phyloP scores from a whole-genome alignment of 2,329 filamentous ascomycete genomes.

The Helminthosporium solani region DNA sequence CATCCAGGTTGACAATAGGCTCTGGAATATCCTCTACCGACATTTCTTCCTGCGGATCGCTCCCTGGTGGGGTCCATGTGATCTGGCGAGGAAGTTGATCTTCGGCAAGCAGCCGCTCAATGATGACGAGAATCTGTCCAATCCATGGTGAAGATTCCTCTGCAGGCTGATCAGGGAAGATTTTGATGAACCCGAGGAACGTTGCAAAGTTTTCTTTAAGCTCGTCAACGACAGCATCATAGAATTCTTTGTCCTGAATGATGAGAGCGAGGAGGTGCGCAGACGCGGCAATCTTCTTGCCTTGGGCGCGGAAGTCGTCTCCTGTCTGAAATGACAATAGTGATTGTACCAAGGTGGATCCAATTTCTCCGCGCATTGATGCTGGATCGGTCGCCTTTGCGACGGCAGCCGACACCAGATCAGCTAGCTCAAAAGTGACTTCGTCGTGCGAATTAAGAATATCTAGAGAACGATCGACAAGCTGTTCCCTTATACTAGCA shows the following conservation, averaged over 20 bases:
- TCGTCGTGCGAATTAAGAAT: constrained; percentile 85
- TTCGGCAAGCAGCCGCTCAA: constrained; percentile 87
- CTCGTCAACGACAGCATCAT: constrained; percentile 70
- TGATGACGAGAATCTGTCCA: constrained; percentile 81
- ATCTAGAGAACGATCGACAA: constrained; percentile 89
- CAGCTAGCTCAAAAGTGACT: constrained; percentile 86
- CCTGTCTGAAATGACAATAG: constrained; percentile 68
- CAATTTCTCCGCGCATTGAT: constrained; percentile 69
- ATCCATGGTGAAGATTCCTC: constrained; percentile 92
- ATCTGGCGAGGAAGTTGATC: constrained; percentile 79
- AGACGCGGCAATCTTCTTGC: constrained; percentile 81
- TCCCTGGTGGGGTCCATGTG: constrained; percentile 63
- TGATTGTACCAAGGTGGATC: constrained; percentile 78
- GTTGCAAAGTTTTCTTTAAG: constrained; percentile 75
- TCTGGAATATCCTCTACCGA: constrained; percentile 62
- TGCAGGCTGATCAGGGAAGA: constrained; percentile 63
- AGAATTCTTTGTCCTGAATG: constrained; percentile 79
- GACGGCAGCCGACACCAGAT: constrained; percentile 75
- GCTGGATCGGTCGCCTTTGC: constrained; percentile 61
- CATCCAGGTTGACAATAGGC: constrained; percentile 61
- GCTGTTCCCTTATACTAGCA: constrained; percentile 66
- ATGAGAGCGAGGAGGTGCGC: constrained; percentile 88
- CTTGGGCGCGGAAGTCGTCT: constrained; percentile 55
- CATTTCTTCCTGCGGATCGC: constrained; percentile 49
- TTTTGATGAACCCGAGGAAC: constrained; percentile 76